Evolutionary conservation across 2,329 filamentous ascomycete genomes (phyloP).

Genomic region (Botryotinia convoluta): DNA sequence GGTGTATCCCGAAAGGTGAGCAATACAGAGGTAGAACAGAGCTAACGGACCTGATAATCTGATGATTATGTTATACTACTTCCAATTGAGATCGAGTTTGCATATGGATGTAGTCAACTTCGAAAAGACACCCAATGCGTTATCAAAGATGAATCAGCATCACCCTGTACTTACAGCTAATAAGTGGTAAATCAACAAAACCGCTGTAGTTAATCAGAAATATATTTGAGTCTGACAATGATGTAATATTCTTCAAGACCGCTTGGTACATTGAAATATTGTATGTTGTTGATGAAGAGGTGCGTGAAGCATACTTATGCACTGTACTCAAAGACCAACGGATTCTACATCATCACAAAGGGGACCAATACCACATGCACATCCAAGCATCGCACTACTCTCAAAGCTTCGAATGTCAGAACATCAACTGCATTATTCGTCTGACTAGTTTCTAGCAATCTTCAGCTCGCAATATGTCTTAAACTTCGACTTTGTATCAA

Average conservation of each 20-base stretch:
- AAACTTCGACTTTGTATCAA: background rate
- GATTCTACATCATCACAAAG: background rate
- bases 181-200: background rate
- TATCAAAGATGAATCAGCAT: background rate
- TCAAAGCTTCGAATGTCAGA: background rate
- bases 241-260: background rate
- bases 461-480: background rate
- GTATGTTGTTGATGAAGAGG: background rate
- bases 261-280: background rate
- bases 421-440: background rate
- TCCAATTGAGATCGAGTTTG: background rate
- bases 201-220: background rate
- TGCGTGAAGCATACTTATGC: background rate
- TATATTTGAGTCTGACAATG: background rate
- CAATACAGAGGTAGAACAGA: background rate
- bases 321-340: background rate
- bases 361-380: too few species aligned
- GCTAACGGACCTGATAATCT: rapidly evolving
- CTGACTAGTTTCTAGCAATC: background rate
- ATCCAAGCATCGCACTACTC: background rate
- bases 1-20: too few species aligned
- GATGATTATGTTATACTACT: background rate
- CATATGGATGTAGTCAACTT: background rate
- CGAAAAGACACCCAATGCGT: background rate
- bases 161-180: background rate